phyloP scores from a whole-genome alignment of 2,329 filamentous ascomycete genomes.

The Berkeleyomyces rouxiae region DNA sequence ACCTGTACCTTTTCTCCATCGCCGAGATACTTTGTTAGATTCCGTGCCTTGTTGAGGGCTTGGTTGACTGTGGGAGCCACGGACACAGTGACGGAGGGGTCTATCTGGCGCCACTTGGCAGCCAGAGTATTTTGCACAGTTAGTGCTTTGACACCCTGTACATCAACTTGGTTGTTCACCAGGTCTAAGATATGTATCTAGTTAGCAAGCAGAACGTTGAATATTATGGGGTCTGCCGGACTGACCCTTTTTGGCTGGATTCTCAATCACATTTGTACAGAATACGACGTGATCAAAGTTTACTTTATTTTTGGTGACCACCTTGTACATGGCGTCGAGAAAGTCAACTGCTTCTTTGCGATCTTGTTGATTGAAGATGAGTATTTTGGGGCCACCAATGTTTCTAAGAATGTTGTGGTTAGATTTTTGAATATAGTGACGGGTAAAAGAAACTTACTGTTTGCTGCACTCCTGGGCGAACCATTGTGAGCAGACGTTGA shows the following conservation, averaged over 20 bases:
- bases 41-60: slow-evolving; percentile 32
- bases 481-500: slow-evolving; percentile 68
- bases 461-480: slow-evolving; percentile 41
- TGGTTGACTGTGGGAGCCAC: slow-evolving; percentile 38
- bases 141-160: slow-evolving; percentile 33
- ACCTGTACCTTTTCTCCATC: slow-evolving; percentile 27
- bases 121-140: slow-evolving; percentile 37
- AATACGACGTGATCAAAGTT: slow-evolving; percentile 62
- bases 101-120: slow-evolving; percentile 32
- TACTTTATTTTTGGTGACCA: slow-evolving; percentile 20
- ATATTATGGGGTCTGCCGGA: neutral
- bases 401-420: neutral
- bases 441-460: slow-evolving; percentile 16
- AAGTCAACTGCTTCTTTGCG: slow-evolving; percentile 37
- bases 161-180: slow-evolving; percentile 37
- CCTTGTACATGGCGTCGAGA: slow-evolving; percentile 29
- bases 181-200: slow-evolving; percentile 28
- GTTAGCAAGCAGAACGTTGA: neutral
- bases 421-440: neutral
- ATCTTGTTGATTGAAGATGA: slow-evolving; percentile 83
- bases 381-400: slow-evolving; percentile 27
- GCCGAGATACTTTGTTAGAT: slow-evolving; percentile 19
- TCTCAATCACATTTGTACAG: slow-evolving; percentile 49
- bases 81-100: slow-evolving; percentile 28
- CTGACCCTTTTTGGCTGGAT: slow-evolving; percentile 26